A percentile compares a stretch with the other conserved stretches of the same genome.
Evolutionary conservation across 208 protist species (phyloP).

Genomic region (Trypanosoma boissoni): DNA sequence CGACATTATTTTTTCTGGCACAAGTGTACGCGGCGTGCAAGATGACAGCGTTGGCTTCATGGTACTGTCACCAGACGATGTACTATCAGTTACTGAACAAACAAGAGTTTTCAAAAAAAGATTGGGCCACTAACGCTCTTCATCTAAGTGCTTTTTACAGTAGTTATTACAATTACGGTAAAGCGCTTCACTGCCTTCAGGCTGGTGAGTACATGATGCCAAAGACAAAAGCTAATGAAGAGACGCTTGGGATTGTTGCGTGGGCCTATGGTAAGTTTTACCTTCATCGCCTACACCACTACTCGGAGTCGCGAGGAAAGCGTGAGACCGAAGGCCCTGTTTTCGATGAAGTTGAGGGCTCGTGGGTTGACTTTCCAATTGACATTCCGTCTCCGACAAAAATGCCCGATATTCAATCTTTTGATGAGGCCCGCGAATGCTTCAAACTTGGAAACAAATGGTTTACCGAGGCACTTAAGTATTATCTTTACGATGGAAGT

Average conservation of each 20-base stretch:
- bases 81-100: slow-evolving; percentile 77
- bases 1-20: slow-evolving; percentile 85
- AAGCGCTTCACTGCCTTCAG: slow-evolving; percentile 77
- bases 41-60: slow-evolving; percentile 44
- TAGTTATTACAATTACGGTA: slow-evolving; percentile 59
- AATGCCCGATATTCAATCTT: slow-evolving; percentile 46
- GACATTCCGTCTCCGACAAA: slow-evolving; percentile 34
- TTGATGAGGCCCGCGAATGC: slow-evolving; percentile 62
- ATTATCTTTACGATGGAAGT: slow-evolving; percentile 74
- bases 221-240: slow-evolving; percentile 36
- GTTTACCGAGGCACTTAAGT: slow-evolving; percentile 70
- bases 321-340: slow-evolving; percentile 12
- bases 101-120: slow-evolving; percentile 68
- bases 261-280: slow-evolving; percentile 77
- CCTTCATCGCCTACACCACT: slow-evolving; percentile 69
- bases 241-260: slow-evolving; percentile 59
- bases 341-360: slow-evolving; percentile 25
- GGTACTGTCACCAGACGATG: slow-evolving; percentile 87
- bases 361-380: slow-evolving; percentile 76
- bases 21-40: slow-evolving; percentile 65
- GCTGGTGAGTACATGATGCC: slow-evolving; percentile 82
- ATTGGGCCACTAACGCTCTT: slow-evolving; percentile 85
- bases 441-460: slow-evolving; percentile 72
- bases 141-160: slow-evolving; percentile 82
- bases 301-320: slow-evolving; percentile 18